Evolutionary conservation across 805 yeast species (phyloP).

Genomic region (Vanderwaltozyma verrucispora): DNA sequence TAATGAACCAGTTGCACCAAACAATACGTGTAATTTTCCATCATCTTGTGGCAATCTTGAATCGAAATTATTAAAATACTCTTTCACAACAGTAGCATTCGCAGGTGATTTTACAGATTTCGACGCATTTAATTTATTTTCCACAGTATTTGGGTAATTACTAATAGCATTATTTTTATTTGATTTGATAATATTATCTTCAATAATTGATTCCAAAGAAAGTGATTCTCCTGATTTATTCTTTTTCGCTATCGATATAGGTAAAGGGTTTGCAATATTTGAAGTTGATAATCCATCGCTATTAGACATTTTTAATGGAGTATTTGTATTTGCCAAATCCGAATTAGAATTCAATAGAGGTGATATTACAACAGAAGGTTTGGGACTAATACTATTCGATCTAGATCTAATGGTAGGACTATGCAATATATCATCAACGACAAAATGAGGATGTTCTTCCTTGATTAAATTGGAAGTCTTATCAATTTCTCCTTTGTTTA

Average conservation of each 20-base stretch:
- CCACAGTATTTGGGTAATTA: no score
- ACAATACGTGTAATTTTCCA: conserved; percentile 72
- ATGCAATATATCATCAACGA: conserved; percentile 23
- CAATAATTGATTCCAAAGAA: background rate
- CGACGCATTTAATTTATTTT: no score
- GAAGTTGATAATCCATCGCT: no score
- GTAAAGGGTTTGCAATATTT: no score
- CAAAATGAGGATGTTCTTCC: conserved; percentile 64
- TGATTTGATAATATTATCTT: no score
- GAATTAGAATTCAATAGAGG: background rate
- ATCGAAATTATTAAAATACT: conserved; percentile 42
- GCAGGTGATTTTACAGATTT: background rate
- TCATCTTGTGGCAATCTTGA: conserved; percentile 69
- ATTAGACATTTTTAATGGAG: no score
- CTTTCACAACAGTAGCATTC: conserved; percentile 19
- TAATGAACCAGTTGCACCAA: conserved; percentile 85
- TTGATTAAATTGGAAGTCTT: no score
- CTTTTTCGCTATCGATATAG: no score
- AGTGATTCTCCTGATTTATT: no score
- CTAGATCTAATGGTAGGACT: conserved; percentile 14
- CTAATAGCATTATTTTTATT: no score
- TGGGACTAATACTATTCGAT: conserved; percentile 15
- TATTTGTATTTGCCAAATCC: no score
- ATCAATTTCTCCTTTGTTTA: no score
- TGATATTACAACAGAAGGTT: conserved; percentile 6